Evolutionary conservation across 1,284 basidiomycete species (phyloP).

Genomic region (Ustilago trichophora): DNA sequence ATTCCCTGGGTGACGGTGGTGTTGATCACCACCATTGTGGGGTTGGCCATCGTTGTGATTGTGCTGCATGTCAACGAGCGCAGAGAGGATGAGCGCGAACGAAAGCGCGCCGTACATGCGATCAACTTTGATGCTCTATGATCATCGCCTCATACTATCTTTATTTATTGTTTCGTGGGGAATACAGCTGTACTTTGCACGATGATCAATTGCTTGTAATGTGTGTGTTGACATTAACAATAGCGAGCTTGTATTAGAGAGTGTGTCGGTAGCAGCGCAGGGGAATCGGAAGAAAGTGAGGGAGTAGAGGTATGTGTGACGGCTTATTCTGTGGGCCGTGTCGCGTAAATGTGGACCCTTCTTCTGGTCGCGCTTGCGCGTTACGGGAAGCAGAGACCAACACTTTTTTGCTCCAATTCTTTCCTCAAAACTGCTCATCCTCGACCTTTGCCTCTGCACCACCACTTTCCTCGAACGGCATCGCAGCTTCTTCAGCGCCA

Average conservation of each 20-base stretch:
- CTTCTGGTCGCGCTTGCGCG: constrained; percentile 5
- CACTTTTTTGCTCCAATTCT: constrained; percentile 11
- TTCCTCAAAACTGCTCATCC: background rate
- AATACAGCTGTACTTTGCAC: too few relatives aligned
- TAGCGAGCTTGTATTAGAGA: too few relatives aligned
- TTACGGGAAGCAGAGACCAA: constrained; percentile 15
- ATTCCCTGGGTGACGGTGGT: constrained; percentile 94
- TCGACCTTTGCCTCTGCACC: background rate
- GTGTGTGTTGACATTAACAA: too few relatives aligned
- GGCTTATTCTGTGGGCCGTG: too few relatives aligned
- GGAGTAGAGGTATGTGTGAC: too few relatives aligned
- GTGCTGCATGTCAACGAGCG: constrained; percentile 91
- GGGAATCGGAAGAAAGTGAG: too few relatives aligned
- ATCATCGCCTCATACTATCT: too few relatives aligned
- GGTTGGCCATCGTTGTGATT: constrained; percentile 83
- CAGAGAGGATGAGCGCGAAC: constrained; percentile 88
- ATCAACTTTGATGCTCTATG: constrained; percentile 96
- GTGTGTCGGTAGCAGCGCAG: too few relatives aligned
- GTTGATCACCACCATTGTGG: constrained; percentile 77
- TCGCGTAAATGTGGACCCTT: constrained; percentile 16
- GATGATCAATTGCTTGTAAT: background rate
- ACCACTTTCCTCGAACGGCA: too few relatives aligned
- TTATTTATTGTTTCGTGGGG: background rate
- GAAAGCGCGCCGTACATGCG: constrained; percentile 84
- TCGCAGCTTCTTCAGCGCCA: background rate